Base-by-base conservation (phyloP, 1,139 yeast genomes). In the Geotrichum cucujoidarum region DNA sequence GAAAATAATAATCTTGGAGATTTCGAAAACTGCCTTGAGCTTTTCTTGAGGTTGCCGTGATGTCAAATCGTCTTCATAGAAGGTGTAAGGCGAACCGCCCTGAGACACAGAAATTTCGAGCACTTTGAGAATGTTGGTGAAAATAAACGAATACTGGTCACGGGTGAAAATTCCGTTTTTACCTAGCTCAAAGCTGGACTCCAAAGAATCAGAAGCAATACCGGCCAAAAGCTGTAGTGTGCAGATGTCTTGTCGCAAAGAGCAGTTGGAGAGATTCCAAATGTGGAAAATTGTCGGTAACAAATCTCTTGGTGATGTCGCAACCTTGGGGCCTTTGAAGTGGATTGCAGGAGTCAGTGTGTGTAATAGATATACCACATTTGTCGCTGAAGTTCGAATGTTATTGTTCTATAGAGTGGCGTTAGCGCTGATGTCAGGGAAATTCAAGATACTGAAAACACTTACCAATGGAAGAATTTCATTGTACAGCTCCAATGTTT, bases 221-320 rank as follows among this genome's bases (percentile, higher is more conserved):
- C 79, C 74, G 1, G 94, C 86, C 41, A 87, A 65, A 21, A 87
- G 68, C 14, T 83, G 79, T 13, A 89, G 73, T 48, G 87, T 61
- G 57, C 81, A 85, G 17, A 81, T 72, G 55, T 87, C 95, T 43
- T 81, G 75, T 11, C 77, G 76, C 2, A 78, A 71, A 13, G 79
- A 74, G 40, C 79, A 74, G 41, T 77, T 73, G 13, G 80, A 72
- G 34, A 82, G 76, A 3, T 75, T 62, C 96, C 97, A 89, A 48
- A 87, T 67, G 57, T 85, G 80, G 58, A 86, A 87, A 16, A 87
- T 63, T 1, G 89, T 69, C 0, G 90, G 80, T 37, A 68, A 50
- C 48, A 63, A 47, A 17, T 55, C 52, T 20, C 53, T 56, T 7
- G 63, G 64, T 43, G 54, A 53, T 21, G 53, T 34, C 11, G 51